Conservation (phyloP, 495 filamentous ascomycete genomes). For the Annulohypoxylon moriforme region DNA sequence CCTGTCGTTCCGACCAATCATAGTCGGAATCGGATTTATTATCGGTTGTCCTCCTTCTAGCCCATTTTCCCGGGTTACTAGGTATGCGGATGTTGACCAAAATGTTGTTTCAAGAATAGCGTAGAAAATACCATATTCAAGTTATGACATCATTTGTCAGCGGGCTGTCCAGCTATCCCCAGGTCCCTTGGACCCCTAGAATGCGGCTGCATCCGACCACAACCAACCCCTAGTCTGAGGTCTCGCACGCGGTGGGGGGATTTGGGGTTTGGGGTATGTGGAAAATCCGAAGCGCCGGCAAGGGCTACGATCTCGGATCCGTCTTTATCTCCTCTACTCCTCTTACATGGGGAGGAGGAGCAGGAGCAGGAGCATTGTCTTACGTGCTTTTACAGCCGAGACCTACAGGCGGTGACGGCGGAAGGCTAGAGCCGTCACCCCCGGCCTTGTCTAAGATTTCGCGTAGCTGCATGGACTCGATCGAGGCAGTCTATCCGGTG, state of each 20-base stretch:
- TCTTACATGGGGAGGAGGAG: conserved; percentile 7
- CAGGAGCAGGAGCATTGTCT: conserved; percentile 11
- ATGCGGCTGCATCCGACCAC: conserved; percentile 28
- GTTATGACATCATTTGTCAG: conserved; percentile 44
- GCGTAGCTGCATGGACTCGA: conserved; percentile 41
- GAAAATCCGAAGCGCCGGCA: conserved; percentile 27
- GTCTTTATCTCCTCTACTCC: conserved; percentile 14
- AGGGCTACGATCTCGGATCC: conserved; percentile 28
- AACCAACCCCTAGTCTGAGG: conserved; percentile 1
- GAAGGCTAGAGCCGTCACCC: conserved; percentile 24
- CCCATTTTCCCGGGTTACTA: conserved; percentile 16
- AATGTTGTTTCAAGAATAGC: conserved; percentile 12
- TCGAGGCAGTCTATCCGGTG: conserved; percentile 19
- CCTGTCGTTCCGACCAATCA: conserved; percentile 30
- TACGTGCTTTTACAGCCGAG: conserved; percentile 34
- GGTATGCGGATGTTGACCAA: conserved; percentile 17
- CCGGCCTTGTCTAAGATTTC: conserved; percentile 38
- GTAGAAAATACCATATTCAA: conserved; percentile 28
- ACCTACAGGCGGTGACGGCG: conserved; percentile 25
- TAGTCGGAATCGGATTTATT: conserved; percentile 12
- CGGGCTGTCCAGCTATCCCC: conserved; percentile 3
- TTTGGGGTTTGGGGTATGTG: not conserved
- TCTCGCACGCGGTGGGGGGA: not conserved
- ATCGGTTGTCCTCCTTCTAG: conserved; percentile 13
- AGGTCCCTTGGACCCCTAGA: not conserved